These are phyloP conservation scores for Fonsecaea nubica DNA, from an alignment of 2,329 filamentous ascomycete genomes.

Conservation along the genomic window DNA sequence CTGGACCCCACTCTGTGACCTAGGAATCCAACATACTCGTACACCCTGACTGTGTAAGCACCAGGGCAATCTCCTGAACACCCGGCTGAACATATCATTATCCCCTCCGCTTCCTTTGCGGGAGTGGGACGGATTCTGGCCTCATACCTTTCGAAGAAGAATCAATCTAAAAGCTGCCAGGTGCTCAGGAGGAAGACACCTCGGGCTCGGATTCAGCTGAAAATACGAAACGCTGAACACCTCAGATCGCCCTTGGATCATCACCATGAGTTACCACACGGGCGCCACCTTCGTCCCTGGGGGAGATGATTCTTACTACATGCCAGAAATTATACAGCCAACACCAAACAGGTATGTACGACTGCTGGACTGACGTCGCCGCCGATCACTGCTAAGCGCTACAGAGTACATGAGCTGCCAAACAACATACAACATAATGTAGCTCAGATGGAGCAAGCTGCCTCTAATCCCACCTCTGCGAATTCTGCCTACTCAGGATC, in stretches of 20 bases:
- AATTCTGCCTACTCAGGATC: constrained; percentile 33
- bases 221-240: constrained; percentile 10
- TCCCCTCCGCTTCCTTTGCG: constrained; percentile 3
- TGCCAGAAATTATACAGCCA: constrained; percentile 73
- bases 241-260: background rate
- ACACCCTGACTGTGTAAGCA: constrained; percentile 25
- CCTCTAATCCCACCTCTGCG: constrained; percentile 30
- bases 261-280: constrained; percentile 39
- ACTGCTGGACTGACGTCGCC: constrained; percentile 54
- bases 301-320: constrained; percentile 71
- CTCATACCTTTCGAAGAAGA: background rate
- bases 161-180: constrained; percentile 5
- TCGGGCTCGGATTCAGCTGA: constrained; percentile 14
- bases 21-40: constrained; percentile 10
- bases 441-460: constrained; percentile 78
- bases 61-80: constrained; percentile 14
- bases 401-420: constrained; percentile 70
- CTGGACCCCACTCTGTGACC: constrained; percentile 22
- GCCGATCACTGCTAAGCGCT: constrained; percentile 70
- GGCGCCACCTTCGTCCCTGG: constrained; percentile 73
- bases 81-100: constrained; percentile 6
- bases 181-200: constrained; percentile 8
- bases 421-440: constrained; percentile 96
- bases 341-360: constrained; percentile 69
- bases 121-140: constrained; percentile 6